These are phyloP conservation scores for Mycosphaerella sp. DNA, from an alignment of 2,329 filamentous ascomycete genomes.

Conservation along the genomic window DNA sequence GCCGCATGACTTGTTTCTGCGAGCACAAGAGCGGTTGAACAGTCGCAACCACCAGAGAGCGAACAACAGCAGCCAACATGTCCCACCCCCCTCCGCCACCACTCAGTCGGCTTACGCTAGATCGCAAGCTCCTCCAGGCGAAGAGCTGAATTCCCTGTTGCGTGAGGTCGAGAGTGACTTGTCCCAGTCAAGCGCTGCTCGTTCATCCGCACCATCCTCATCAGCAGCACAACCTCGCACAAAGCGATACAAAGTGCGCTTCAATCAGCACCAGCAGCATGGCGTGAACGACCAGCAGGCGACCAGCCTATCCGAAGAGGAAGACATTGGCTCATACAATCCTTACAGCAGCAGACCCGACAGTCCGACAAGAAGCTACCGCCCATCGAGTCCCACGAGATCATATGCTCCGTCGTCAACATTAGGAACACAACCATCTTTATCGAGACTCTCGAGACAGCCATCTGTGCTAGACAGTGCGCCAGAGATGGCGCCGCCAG, in stretches of 20 bases:
- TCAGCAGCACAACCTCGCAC: conserved; percentile 19
- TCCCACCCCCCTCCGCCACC: conserved; percentile 15
- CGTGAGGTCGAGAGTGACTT: conserved; percentile 37
- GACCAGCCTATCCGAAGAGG: conserved; percentile 8
- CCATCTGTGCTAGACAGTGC: conserved; percentile 48
- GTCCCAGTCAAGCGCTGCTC: conserved; percentile 21
- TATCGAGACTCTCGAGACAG: conserved; percentile 41
- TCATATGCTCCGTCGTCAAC: conserved; percentile 46
- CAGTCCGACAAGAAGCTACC: conserved; percentile 31
- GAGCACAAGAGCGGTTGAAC: conserved; percentile 26
- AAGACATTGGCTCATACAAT: conserved; percentile 29
- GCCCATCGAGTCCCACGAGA: conserved; percentile 29
- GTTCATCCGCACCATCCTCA: conserved; percentile 13
- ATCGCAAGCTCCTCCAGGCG: conserved; percentile 27
- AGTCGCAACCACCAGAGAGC: conserved; percentile 13
- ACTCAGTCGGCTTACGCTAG: conserved; percentile 13
- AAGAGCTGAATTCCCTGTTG: conserved; percentile 41
- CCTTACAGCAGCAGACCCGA: conserved; percentile 36
- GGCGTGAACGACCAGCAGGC: conserved; percentile 20
- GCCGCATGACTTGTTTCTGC: conserved; percentile 34
- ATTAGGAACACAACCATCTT: conserved; percentile 15
- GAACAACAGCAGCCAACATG: conserved; percentile 11
- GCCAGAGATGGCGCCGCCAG: conserved; percentile 50
- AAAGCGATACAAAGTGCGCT: conserved; percentile 31
- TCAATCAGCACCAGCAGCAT: conserved; percentile 28